Evolutionary conservation across 1,284 basidiomycete species (phyloP).

Genomic region (Polyporus tsugae): DNA sequence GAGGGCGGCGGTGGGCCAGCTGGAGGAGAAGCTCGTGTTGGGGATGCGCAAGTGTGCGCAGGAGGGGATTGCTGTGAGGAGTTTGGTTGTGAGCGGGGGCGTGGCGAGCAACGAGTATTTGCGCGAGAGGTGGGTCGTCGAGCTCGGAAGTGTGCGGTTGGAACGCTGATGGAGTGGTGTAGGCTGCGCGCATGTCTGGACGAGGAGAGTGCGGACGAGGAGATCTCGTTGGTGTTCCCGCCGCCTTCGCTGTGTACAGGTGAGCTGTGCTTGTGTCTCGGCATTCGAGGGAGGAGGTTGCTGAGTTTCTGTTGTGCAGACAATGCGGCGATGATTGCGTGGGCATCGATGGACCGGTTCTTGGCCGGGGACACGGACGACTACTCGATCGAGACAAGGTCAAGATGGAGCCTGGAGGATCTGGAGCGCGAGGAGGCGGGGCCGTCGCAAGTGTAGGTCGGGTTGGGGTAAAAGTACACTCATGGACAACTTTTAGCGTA

Average conservation of each 20-base stretch:
- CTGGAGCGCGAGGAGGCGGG: slow-evolving; percentile 35
- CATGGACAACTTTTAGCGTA: background rate
- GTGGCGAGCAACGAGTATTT: slow-evolving; percentile 87
- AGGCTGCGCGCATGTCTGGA: slow-evolving; percentile 57
- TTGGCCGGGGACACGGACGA: slow-evolving; percentile 70
- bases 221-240: slow-evolving; percentile 65
- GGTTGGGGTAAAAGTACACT: background rate
- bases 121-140: slow-evolving; percentile 59
- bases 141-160: background rate
- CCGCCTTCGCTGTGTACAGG: slow-evolving; percentile 86
- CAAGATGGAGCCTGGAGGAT: slow-evolving; percentile 80
- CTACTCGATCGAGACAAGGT: slow-evolving; percentile 62
- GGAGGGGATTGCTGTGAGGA: slow-evolving; percentile 51
- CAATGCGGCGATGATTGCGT: slow-evolving; percentile 95
- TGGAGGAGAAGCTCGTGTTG: slow-evolving; percentile 77
- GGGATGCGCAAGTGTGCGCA: slow-evolving; percentile 59
- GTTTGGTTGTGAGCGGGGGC: slow-evolving; percentile 88
- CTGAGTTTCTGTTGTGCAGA: slow-evolving; percentile 55
- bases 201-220: slow-evolving; percentile 41
- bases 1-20: slow-evolving; percentile 71
- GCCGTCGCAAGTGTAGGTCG: background rate
- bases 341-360: slow-evolving; percentile 87
- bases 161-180: background rate
- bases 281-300: background rate
- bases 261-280: slow-evolving; percentile 38